Base-by-base conservation (phyloP, 495 filamentous ascomycete genomes). In the Xylaria intraflava region DNA sequence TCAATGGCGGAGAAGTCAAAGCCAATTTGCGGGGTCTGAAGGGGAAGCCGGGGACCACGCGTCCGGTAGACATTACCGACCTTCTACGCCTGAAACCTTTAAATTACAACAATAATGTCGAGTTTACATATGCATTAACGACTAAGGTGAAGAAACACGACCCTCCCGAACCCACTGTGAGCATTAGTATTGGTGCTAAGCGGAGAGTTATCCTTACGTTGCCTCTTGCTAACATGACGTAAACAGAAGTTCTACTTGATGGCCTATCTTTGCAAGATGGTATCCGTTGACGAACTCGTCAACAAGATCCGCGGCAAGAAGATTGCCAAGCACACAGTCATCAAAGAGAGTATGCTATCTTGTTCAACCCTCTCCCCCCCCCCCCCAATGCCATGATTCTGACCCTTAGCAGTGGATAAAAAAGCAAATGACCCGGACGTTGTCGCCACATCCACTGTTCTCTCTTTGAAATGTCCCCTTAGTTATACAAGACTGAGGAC, bases 391-490 rank as follows among this genome's bases (percentile, higher is more conserved):
- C 9, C 35, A 45, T 44, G 19, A 49, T 17, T 41, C 59, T 71
- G 57, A 66, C 62, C 14, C 19, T 22, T 35, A 36, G 8, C 56
- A 95, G 89, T 97, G 77, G 73, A 82, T 36, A 87, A 77, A 54
- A 88, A 85, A 59, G 87, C 90, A 19, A 81, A 87, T 35, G 93
- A 98, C 69, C 74, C 86, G 1, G 93, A 98, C 58, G 86, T 98
- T 44, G 82, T 89, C 24, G 82, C 92, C 0, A 95, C 87, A 9
- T 92, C 91, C 3, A 85, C 83, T 29, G 83, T 89, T 30, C 81
- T 98, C 75, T 96, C 91, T 2, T 73, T 98, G 14, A 94, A 93
- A 65, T 96, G 93, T 61, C 93, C 94, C 1, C 68, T 98, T 11
- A 92, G 89, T 2, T 93, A 89, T 16, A 76, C 89, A 51, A 81